Conservation (phyloP, 1,284 basidiomycete genomes). For the Boletus holoroseus region DNA sequence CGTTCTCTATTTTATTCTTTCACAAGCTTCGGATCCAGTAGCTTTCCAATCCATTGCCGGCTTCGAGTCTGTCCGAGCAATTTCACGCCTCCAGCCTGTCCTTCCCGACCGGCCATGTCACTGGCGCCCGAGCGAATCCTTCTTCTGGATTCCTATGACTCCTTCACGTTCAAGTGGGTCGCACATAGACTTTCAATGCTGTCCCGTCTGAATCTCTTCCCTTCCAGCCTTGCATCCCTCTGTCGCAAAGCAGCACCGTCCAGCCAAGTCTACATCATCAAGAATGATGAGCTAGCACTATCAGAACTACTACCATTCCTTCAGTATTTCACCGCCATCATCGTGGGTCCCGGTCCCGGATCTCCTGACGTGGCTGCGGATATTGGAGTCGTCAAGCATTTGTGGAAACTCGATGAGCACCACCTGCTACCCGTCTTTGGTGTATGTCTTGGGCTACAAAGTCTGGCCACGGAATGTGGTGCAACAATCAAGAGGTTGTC, state of each 20-base stretch:
- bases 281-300: slow-evolving; percentile 58
- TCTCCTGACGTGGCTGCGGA: slow-evolving; percentile 62
- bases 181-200: background rate
- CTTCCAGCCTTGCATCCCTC: slow-evolving; percentile 56
- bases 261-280: slow-evolving; percentile 60
- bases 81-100: background rate
- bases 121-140: slow-evolving; percentile 41
- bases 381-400: slow-evolving; percentile 58
- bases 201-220: slow-evolving; percentile 6
- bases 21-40: background rate
- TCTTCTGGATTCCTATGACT: slow-evolving; percentile 80
- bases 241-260: slow-evolving; percentile 55
- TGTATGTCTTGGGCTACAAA: slow-evolving; percentile 91
- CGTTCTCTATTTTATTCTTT: background rate
- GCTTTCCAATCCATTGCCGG: background rate
- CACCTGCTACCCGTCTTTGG: slow-evolving; percentile 72
- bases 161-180: slow-evolving; percentile 80
- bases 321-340: slow-evolving; percentile 56
- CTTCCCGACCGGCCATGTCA: slow-evolving; percentile 17
- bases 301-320: slow-evolving; percentile 49
- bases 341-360: slow-evolving; percentile 78
- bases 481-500: slow-evolving; percentile 49
- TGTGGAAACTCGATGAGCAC: slow-evolving; percentile 57
- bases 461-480: slow-evolving; percentile 76
- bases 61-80: background rate